Conservation (phyloP, 1,284 basidiomycete species). For the Pseudozyma sp. region DNA sequence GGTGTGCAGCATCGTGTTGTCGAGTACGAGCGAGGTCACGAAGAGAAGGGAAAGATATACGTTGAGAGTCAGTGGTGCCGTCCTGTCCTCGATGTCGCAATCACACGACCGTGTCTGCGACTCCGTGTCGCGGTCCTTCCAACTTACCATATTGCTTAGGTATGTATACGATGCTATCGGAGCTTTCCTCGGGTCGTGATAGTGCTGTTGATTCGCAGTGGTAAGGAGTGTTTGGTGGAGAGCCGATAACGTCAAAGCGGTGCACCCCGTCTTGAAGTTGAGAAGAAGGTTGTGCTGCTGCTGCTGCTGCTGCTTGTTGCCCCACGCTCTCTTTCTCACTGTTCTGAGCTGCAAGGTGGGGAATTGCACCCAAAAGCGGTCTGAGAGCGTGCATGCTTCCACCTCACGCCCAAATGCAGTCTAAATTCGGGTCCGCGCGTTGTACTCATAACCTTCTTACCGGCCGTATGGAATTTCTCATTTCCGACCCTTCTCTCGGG, state of each 20-base stretch:
- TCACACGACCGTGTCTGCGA: constrained; percentile 10
- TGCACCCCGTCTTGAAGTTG: no score
- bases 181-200: no score
- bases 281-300: no score
- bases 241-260: no score
- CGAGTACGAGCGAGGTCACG: not conserved
- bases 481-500: not conserved
- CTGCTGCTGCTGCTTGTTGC: not conserved
- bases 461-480: constrained; percentile 17
- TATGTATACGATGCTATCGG: no score
- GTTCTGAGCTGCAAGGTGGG: not conserved
- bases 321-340: constrained; percentile 14
- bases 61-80: not conserved
- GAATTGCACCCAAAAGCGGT: not conserved
- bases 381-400: not conserved
- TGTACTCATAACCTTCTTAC: constrained; percentile 3
- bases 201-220: no score
- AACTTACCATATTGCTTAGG: no score
- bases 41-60: not conserved
- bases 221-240: no score
- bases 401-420: constrained; percentile 4
- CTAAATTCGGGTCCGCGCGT: constrained; percentile 17
- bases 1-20: no score
- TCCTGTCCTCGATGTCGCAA: not conserved
- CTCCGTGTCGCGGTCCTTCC: no score